These are phyloP conservation scores for Candida coquimbonensis DNA, from an alignment of 805 yeast genomes.

Conservation along the genomic window DNA sequence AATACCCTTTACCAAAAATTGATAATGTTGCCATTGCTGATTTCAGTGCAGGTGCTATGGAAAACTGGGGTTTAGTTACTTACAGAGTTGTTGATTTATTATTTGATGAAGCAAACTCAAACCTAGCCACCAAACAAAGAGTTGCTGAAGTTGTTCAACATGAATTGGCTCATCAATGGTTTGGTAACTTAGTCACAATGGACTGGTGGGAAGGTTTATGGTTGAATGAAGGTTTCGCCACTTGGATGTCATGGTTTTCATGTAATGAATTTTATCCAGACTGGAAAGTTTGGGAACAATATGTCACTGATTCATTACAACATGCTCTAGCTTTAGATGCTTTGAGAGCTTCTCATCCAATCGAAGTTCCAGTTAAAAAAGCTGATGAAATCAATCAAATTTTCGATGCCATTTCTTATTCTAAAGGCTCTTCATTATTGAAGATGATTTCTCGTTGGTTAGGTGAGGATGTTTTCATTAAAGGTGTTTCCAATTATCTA, in stretches of 20 bases:
- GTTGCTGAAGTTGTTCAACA: conserved; percentile 85
- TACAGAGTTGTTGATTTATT: conserved; percentile 72
- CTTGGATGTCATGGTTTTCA: conserved; percentile 87
- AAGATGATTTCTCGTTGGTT: conserved; percentile 77
- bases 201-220: conserved; percentile 90
- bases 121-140: conserved; percentile 56
- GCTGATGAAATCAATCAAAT: conserved; percentile 81
- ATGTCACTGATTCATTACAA: conserved; percentile 71
- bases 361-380: conserved; percentile 72
- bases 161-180: conserved; percentile 91
- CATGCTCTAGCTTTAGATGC: conserved; percentile 70
- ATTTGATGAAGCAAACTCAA: conserved; percentile 64
- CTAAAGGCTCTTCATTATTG: conserved; percentile 73
- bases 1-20: conserved; percentile 74
- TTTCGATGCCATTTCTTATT: conserved; percentile 77
- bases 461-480: conserved; percentile 69
- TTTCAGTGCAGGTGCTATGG: conserved; percentile 87
- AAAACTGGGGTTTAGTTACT: conserved; percentile 76
- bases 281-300: conserved; percentile 83
- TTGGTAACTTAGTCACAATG: conserved; percentile 85
- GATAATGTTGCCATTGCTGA: conserved; percentile 81
- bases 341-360: conserved; percentile 78
- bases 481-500: conserved; percentile 74
- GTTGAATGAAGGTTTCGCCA: conserved; percentile 86
- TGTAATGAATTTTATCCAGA: conserved; percentile 72